These are phyloP conservation scores for Phyllosticta citribraziliensis DNA, from an alignment of 2,329 filamentous ascomycete genomes.

Conservation along the genomic window DNA sequence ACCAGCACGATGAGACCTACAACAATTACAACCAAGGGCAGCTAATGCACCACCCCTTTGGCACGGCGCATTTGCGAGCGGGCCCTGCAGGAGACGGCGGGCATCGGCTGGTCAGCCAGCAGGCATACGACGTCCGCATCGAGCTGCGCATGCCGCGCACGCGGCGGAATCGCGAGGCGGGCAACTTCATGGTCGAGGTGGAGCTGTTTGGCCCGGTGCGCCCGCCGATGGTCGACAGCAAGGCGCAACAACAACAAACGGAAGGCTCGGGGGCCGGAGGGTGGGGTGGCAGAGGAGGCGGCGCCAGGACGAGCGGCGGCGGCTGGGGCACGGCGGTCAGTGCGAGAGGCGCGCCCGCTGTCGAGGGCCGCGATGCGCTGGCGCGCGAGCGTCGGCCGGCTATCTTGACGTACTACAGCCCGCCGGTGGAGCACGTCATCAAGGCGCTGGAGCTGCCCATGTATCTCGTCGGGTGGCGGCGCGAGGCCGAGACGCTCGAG, in stretches of 20 bases:
- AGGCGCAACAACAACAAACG: neutral
- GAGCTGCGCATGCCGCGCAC: constrained; percentile 69
- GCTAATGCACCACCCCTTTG: constrained; percentile 30
- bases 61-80: constrained; percentile 36
- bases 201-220: constrained; percentile 45
- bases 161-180: constrained; percentile 60
- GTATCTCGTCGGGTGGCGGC: constrained; percentile 56
- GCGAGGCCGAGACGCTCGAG: constrained; percentile 53
- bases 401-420: constrained; percentile 70
- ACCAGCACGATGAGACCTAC: constrained; percentile 9
- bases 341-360: neutral
- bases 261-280: neutral
- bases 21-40: constrained; percentile 11
- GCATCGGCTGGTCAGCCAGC: constrained; percentile 53
- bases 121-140: constrained; percentile 77
- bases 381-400: constrained; percentile 46
- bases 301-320: neutral
- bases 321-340: neutral
- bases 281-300: neutral
- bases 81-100: constrained; percentile 10
- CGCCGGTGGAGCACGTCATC: constrained; percentile 52
- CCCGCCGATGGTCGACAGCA: neutral
- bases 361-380: constrained; percentile 2
- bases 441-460: constrained; percentile 56
- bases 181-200: constrained; percentile 92